These are phyloP conservation scores for Calcarisporium arbuscula DNA, from an alignment of 2,329 filamentous ascomycete species.

Conservation along the genomic window DNA sequence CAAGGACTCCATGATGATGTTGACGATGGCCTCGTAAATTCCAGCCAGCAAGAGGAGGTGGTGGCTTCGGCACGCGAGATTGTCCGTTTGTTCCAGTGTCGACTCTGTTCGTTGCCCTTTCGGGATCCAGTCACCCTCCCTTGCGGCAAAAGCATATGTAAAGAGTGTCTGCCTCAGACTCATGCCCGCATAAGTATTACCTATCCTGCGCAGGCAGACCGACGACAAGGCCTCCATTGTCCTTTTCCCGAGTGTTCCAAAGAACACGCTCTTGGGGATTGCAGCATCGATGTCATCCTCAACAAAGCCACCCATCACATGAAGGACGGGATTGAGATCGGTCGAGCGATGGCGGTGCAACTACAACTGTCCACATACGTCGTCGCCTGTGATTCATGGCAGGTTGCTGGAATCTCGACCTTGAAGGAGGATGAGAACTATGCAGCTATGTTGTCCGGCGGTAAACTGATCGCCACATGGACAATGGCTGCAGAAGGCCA, in stretches of 20 bases:
- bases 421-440: constrained; percentile 26
- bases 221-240: constrained; percentile 67
- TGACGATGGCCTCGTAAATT: too few relatives aligned
- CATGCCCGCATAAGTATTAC: constrained; percentile 64
- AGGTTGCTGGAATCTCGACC: constrained; percentile 33
- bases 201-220: constrained; percentile 63
- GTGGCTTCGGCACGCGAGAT: constrained; percentile 26
- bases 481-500: constrained; percentile 55
- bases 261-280: constrained; percentile 73
- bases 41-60: too few relatives aligned
- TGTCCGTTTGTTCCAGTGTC: constrained; percentile 71
- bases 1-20: too few relatives aligned
- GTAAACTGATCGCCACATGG: constrained; percentile 61
- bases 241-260: constrained; percentile 59
- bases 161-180: constrained; percentile 62
- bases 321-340: constrained; percentile 42
- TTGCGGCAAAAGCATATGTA: constrained; percentile 75
- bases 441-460: constrained; percentile 40
- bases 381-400: constrained; percentile 29
- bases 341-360: constrained; percentile 22
- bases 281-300: constrained; percentile 68
- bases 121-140: constrained; percentile 67
- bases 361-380: constrained; percentile 30
- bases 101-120: constrained; percentile 63
- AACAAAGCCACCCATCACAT: constrained; percentile 63